Evolutionary conservation across 2,329 filamentous ascomycete species (phyloP), one percentile per base, ranked within the genome.

Genomic region (Westerdykella aurantiaca): DNA sequence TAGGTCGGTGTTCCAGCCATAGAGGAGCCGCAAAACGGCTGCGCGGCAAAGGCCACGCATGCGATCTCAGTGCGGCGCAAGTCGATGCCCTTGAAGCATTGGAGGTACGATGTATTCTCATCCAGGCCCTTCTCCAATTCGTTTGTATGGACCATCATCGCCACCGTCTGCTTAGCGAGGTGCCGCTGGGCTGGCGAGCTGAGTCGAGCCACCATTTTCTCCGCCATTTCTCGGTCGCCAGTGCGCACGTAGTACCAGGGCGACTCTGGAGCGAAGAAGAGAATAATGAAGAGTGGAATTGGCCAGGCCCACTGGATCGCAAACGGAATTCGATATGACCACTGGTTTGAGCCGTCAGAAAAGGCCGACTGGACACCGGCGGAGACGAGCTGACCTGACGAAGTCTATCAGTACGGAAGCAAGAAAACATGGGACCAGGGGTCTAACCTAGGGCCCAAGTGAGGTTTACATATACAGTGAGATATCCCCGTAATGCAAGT

Each of bases 141-240:
- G 1, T 85, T 88, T 0, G 88, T 95, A 57, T 90, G 86, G 1
- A 86, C 79, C 83, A 95, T 94, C 86, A 94, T 90, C 53, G 84
- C 81, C 42, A 94, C 74, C 0, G 85, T 90, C 12, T 52, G 41
- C 35, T 44, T 31, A 14, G 35, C 21, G 34, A 42, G 14, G 42
- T 44, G 38, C 29, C 38, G 33, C 23, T 37, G 38, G 29, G 25
- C 38, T 14, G 38, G 23, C 11, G 34, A 38, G 11, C 23, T 22
- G 7, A 50, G 38, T 3, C 43, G 44, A 9, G 14, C 31, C 3
- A 57, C 41, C 3, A 46, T 45, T 3, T 25, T 13, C 25, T 83
- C 84, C 18, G 83, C 84, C 11, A 84, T 79, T 6, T 79, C 75
- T 31, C 77, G 66, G 29, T 72, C 73, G 23, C 77, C 80, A 48